Evolutionary conservation across 768 basidiomycete species (phyloP), one percentile per base, ranked within the genome.

Genomic region (Steccherinum ochraceum): DNA sequence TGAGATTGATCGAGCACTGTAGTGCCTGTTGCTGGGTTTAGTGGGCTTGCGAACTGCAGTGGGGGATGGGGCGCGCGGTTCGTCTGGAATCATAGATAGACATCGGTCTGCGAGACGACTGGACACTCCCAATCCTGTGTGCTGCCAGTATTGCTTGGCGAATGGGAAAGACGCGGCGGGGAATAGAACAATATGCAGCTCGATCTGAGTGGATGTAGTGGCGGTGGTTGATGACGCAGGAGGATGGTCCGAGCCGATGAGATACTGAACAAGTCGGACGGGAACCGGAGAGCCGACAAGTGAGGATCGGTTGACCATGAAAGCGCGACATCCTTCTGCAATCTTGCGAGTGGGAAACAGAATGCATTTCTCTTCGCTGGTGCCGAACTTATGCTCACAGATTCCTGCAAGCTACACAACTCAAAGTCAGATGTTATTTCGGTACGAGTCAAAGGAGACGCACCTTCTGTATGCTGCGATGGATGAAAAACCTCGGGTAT

Each of bases 121-220:
- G 2, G 89, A 92, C 39, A 99, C 84, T 1, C 94, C 93, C 52
- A 87, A 71, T 0, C 95, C 95, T 0, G 87, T 83, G 64, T 97
- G 95, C 58, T 97, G 94, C 95, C 95, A 98, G 67, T 94, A 97
- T 65, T 92, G 78, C 64, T 89, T 95, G 5, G 90, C 92, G 5
- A 85, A 64, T 7, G 76, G 60, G 58, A 77, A 84, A 3, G 77
- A 66, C 3, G 80, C 75, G 2, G 70, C 65, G 4, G 84, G 81
- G 63, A 93, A 90, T 13, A 99, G 69, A 1, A 84, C 84, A 56
- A 94, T 88, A 64, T 95, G 85, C 1, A 99, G 74, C 51, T 89
- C 82, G 35, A 79, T 68, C 10, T 7, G 16, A 18, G 41, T 10
- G 11, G 21, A 18, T 55, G 76, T 70, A 44, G 62, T 56, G 52